Evolutionary conservation across 768 basidiomycete genomes (phyloP).

Genomic region (Suillus clintonianus): DNA sequence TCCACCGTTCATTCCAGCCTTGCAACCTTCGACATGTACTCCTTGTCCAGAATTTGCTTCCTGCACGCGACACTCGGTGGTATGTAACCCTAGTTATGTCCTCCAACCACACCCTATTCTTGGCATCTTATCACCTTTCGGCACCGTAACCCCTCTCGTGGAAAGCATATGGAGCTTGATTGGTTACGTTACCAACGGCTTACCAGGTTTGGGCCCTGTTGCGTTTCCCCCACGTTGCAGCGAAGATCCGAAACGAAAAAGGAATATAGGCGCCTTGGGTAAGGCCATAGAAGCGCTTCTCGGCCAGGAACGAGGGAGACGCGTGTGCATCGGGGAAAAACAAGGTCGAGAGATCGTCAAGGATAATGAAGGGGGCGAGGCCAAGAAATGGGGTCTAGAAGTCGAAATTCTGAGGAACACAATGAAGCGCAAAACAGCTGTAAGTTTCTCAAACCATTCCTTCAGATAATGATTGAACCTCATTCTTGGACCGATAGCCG

Average conservation of each 20-base stretch:
- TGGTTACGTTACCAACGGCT: conserved; percentile 56
- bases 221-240: conserved; percentile 75
- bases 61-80: conserved; percentile 57
- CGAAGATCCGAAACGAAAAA: conserved; percentile 75
- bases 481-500: conserved; percentile 41
- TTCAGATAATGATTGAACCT: conserved; percentile 13
- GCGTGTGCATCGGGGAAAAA: conserved; percentile 60
- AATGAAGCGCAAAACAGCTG: conserved; percentile 59
- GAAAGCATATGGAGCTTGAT: conserved; percentile 50
- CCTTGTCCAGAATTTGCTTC: conserved; percentile 71
- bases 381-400: conserved; percentile 74
- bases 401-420: conserved; percentile 56
- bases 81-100: conserved; percentile 70
- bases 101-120: conserved; percentile 64
- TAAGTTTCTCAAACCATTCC: conserved; percentile 32
- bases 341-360: conserved; percentile 21
- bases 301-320: conserved; percentile 62
- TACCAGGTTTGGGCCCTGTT: conserved; percentile 77
- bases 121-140: conserved; percentile 42
- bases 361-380: conserved; percentile 64
- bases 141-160: conserved; percentile 38
- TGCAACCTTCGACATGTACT: conserved; percentile 65
- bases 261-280: conserved; percentile 72
- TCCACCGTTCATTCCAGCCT: conserved; percentile 53
- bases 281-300: conserved; percentile 68